Evolutionary conservation across 768 basidiomycete species (phyloP), one percentile per base, ranked within the genome.

Genomic region (Epithele typhae): DNA sequence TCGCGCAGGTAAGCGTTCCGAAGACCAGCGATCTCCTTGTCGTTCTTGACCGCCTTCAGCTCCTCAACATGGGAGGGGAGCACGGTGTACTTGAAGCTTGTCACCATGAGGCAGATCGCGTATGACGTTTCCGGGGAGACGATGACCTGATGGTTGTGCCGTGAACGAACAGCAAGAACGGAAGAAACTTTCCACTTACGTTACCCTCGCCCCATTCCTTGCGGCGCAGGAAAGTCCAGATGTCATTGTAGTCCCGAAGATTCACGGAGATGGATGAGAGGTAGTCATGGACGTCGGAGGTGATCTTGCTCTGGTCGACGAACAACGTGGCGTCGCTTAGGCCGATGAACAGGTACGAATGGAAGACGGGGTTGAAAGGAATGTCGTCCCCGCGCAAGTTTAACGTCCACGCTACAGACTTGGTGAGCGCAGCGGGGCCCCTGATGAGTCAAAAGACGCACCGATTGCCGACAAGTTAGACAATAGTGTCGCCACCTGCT

Each of bases 321-420:
- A 95, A 95, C 9, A 95, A 66, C n/a, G 82, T 70, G 5, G 78
- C 72, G n/a, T 62, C 64, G 11, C 82, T 71, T 8, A 78, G 61
- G 3, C 82, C 76, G 33, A 97, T 73, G 57, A 84, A 88, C 17
- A 94, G 67, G 60, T 95, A 98, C 0, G 87, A 78, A 42, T 87
- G 87, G 70, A 96, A 95, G 8, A 98, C 77, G 0, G 95, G 95
- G 61, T 91, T 93, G 72, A 82, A 90, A 0, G 91, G 90, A 38
- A 97, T 84, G 58, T 97, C 94, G 3, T 79, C 76, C 27, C 93
- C 94, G 40, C 95, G 85, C 44, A 94, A 69, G 60, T 98, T 98
- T 25, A 97, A 71, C 2, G 88, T 58, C 71, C 91, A 96, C 0
- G 95, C 95, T 80, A 67, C 34, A 7, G 27, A 30, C 14, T 30